These are phyloP conservation scores for Sphaerulina vaccinii DNA, from an alignment of 2,329 filamentous ascomycete species.

Conservation along the genomic window DNA sequence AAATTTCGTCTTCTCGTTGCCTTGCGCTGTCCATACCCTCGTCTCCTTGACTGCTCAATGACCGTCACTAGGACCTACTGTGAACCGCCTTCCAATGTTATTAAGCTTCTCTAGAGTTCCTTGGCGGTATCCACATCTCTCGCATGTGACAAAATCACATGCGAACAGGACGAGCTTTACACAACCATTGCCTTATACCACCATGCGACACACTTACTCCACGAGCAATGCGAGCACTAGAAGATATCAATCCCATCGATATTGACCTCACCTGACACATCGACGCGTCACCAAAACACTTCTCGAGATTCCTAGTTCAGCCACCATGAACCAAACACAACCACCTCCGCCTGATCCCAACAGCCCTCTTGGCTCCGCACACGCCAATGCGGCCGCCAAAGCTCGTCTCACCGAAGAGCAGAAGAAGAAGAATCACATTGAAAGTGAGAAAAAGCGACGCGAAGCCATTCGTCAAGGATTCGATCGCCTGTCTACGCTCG, in stretches of 20 bases:
- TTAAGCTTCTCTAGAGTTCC: too few species aligned
- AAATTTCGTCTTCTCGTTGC: too few species aligned
- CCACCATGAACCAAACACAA: not conserved
- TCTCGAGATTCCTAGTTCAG: not conserved
- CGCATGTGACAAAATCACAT: not conserved
- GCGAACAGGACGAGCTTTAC: too few species aligned
- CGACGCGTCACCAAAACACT: not conserved
- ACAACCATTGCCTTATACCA: too few species aligned
- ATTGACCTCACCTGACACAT: not conserved
- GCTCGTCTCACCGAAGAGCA: constrained; percentile 67
- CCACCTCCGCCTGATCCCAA: not conserved
- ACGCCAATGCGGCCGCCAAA: constrained; percentile 46
- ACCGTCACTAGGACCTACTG: too few species aligned
- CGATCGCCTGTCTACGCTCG: constrained; percentile 74
- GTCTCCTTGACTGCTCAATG: too few species aligned
- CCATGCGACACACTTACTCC: not conserved
- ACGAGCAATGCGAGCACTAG: not conserved
- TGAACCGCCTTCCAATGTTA: too few species aligned
- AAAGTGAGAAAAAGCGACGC: constrained; percentile 65
- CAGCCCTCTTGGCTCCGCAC: constrained; percentile 12
- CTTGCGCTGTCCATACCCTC: too few species aligned
- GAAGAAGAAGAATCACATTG: constrained; percentile 73
- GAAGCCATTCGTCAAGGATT: constrained; percentile 80
- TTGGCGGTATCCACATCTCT: not conserved
- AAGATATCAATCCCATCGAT: not conserved